Evolutionary conservation across 257 asterid genomes (phyloP), one percentile per base, ranked within the genome.

Genomic region (Pogostemon cablin): DNA sequence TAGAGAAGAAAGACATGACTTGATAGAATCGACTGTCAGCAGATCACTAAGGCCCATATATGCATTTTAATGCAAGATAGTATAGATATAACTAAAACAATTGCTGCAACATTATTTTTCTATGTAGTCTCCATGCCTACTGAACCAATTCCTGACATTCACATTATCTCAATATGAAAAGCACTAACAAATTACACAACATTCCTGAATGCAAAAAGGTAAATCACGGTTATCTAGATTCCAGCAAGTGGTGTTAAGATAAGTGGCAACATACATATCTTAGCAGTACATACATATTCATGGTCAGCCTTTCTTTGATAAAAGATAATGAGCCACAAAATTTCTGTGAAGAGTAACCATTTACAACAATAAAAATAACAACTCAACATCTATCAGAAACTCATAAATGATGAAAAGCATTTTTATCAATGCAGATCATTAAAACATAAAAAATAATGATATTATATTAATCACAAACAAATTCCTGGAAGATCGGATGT

Each of bases 391-490:
- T 59, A 41, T 61, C 68, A 48, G 59, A 58, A 46, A 75, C 9
- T 41, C 44, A 37, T 42, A 54, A 67, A 72, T 15, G 71, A 71
- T 60, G 57, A 71, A 69, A 42, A 50, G 63, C 32, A 35, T 66
- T 25, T 59, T 44, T 25, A 67, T 12, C 9, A 39, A 11, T 37
- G 5, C 44, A 5, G 40, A 66, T 68, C 47, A 60, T 52, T 62
- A 46, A 68, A 68, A 35, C 38, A 40, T 52, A 17, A 10, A 44
- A 37, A 35, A 15, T 60, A 44, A 11, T 8, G 25, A 50, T 49
- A 54, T 20, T 39, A 15, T 46, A 11, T 15, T 5, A 10, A 55
- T 35, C 25, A 57, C 43, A 44, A 46, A 35, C 69, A 59, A 52
- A 4, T 54, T 62, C 35, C 20, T 7, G 46, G 42, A 54, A 35